Conservation (phyloP, 176 grass and related monocot species). For the Bromus sterilis region DNA sequence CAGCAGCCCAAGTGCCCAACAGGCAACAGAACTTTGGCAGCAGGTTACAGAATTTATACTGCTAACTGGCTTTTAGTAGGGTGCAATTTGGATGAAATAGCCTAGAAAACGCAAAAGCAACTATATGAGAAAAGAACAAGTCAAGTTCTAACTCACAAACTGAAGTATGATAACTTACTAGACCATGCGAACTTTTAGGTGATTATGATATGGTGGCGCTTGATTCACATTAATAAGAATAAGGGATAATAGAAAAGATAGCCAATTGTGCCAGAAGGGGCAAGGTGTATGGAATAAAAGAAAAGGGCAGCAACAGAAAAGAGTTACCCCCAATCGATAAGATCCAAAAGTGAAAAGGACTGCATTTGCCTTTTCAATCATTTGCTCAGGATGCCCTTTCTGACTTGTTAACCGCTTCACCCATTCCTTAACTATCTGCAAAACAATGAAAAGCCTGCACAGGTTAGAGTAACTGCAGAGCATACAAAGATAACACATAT, state of each 20-base stretch:
- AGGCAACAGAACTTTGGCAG: background rate
- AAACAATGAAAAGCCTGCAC: background rate
- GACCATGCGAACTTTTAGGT: background rate
- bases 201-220: background rate
- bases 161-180: background rate
- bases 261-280: background rate
- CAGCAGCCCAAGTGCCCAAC: background rate
- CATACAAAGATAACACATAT: background rate
- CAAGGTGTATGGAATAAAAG: background rate
- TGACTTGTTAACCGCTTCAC: conserved; percentile 68
- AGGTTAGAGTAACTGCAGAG: background rate
- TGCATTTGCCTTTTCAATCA: conserved; percentile 87
- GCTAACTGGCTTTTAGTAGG: background rate
- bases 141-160: background rate
- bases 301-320: background rate
- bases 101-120: background rate
- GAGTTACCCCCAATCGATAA: conserved; percentile 83
- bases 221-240: background rate
- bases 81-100: background rate
- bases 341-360: conserved; percentile 93
- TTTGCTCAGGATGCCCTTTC: conserved; percentile 73
- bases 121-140: background rate
- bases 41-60: background rate
- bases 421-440: conserved; percentile 81
- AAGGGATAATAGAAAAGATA: background rate